Base-by-base conservation (phyloP, 225 moss, liverwort and hornwort genomes). In the Bryoerythrophyllum caledonicum region DNA sequence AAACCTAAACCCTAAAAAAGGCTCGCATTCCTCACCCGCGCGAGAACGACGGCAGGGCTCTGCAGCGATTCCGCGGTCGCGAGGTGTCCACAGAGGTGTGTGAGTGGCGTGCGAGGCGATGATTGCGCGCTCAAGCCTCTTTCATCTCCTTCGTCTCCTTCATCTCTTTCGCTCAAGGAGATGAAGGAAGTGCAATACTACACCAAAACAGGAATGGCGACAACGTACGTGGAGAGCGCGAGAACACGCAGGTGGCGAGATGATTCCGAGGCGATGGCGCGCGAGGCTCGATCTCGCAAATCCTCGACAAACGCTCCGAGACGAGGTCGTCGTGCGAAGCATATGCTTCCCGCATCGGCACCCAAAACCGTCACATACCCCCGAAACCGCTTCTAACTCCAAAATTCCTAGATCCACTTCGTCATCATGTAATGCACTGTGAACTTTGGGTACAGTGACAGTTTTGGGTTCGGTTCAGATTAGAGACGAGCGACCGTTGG, bases 1-100 rank as follows among this genome's bases (percentile, higher is more conserved):
- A 51, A 2, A 3, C 60, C 23, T 53, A 58, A 84, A 81, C 74
- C 84, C 84, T 84, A 81, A 71, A 67, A 56, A 4, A 74, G 25
- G 32, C 48, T 78, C 70, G 32, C 54, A 78, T 55, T 48, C 26
- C 52, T 44, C 63, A 26, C 41, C 14, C 4, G 15, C 15, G 44
- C 15, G 15, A 15, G 15, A 15, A 44, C n/a, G n/a, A 44, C 44
- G 44, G 15, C 44, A 4, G 44, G 12, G 15, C 15, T 44, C 15
- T 44, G 13, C 14, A 44, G 15, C 14, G 15, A 21, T 34, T 59
- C 27, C 0, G 34, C 34, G 6, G 34, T 5, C 34, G 34, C 34
- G n/a, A n/a, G n/a, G n/a, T n/a, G n/a, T 48, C 28, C 54, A 9
- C 26, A 13, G 1, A 15, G 15, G 44, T 15, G 44, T 15, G 44